Percentiles rank a stretch among this genome's conserved stretches.
phyloP scores from a whole-genome alignment of 2,329 filamentous ascomycete genomes.

The Colletotrichum horii region DNA sequence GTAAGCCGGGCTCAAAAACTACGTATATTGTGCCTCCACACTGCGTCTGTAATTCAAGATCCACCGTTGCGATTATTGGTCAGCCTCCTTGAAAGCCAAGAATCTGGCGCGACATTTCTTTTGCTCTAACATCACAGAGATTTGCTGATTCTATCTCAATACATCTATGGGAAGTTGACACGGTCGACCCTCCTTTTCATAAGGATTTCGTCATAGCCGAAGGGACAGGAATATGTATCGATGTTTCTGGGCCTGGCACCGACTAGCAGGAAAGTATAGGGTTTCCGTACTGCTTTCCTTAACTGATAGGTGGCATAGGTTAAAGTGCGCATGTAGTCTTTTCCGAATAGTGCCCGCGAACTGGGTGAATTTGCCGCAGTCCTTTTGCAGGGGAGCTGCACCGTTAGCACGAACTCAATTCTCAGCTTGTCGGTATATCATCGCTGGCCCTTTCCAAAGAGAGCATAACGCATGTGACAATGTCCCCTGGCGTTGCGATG shows the following conservation, averaged over 20 bases:
- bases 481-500: not conserved
- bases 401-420: rapidly evolving
- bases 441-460: not conserved
- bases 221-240: too few relatives aligned
- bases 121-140: not conserved
- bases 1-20: not conserved
- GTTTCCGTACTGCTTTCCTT: too few relatives aligned
- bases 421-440: not conserved
- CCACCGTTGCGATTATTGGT: rapidly evolving
- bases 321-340: too few relatives aligned
- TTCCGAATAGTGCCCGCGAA: not conserved
- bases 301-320: too few relatives aligned
- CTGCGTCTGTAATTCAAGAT: not conserved
- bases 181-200: too few relatives aligned
- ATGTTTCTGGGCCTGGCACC: too few relatives aligned
- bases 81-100: not conserved
- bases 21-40: not conserved
- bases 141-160: not conserved
- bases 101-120: not conserved
- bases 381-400: not conserved
- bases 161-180: not conserved
- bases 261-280: too few relatives aligned
- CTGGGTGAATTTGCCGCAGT: rapidly evolving
- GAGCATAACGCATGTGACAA: not conserved
- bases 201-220: too few relatives aligned